These are phyloP conservation scores for Ganoderma boninense DNA, from an alignment of 1,284 basidiomycete genomes.

Conservation along the genomic window DNA sequence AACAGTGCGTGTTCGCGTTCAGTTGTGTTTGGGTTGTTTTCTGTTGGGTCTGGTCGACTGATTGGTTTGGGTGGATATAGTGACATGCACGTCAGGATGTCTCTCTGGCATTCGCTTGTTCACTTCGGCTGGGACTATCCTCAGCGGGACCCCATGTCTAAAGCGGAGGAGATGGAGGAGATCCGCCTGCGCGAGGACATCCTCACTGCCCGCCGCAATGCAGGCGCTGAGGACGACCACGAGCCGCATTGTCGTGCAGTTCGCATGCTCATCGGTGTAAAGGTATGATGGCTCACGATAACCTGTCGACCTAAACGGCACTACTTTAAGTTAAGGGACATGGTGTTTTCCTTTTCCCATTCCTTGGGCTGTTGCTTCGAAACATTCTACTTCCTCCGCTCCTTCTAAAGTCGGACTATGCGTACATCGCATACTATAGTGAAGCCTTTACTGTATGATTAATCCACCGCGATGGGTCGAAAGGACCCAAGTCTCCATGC, in stretches of 20 bases:
- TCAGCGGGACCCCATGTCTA: slow-evolving; percentile 63
- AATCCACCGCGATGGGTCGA: not conserved
- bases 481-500: not conserved
- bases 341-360: not conserved
- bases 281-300: slow-evolving; percentile 36
- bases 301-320: not conserved
- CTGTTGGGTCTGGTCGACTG: not conserved
- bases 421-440: not conserved
- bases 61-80: slow-evolving; percentile 44
- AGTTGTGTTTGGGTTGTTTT: not conserved
- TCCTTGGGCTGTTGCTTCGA: not conserved
- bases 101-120: slow-evolving; percentile 71
- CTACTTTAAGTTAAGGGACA: too few relatives aligned
- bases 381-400: not conserved
- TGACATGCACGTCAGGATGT: slow-evolving; percentile 74
- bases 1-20: slow-evolving; percentile 50
- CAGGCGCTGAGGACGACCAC: slow-evolving; percentile 60
- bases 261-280: slow-evolving; percentile 71
- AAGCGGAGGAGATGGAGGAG: slow-evolving; percentile 73
- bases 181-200: slow-evolving; percentile 67
- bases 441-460: not conserved
- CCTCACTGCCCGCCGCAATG: slow-evolving; percentile 62
- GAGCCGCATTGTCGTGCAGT: slow-evolving; percentile 63
- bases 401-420: not conserved
- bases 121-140: slow-evolving; percentile 69